These are phyloP conservation scores for Candolleomyces eurysporus DNA, from an alignment of 768 basidiomycete species.

Conservation along the genomic window DNA sequence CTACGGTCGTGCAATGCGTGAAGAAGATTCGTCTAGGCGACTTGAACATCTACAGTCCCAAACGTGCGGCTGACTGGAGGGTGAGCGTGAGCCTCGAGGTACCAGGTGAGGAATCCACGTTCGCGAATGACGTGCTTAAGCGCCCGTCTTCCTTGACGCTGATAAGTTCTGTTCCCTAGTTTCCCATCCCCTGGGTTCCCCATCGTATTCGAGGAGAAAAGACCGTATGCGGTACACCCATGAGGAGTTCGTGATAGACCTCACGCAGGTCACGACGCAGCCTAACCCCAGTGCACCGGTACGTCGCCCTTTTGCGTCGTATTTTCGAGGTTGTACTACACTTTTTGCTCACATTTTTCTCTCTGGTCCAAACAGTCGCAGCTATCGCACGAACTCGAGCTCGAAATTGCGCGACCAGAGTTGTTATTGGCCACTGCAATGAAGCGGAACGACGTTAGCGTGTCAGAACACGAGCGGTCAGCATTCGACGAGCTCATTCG, in stretches of 20 bases:
- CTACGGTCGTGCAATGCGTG: conserved; percentile 61
- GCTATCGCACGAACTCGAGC: conserved; percentile 84
- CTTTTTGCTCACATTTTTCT: neutral
- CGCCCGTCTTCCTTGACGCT: neutral
- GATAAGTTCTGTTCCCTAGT: conserved; percentile 33
- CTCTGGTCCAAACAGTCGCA: conserved; percentile 22
- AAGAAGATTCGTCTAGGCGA: conserved; percentile 83
- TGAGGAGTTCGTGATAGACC: conserved; percentile 89
- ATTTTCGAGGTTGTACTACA: conserved; percentile 1
- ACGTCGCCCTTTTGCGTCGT: conserved; percentile 21
- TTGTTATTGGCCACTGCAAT: conserved; percentile 69
- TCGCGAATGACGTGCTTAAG: neutral
- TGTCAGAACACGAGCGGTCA: conserved; percentile 60
- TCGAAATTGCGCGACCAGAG: conserved; percentile 77
- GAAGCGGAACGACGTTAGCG: conserved; percentile 61
- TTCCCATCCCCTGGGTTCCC: conserved; percentile 61
- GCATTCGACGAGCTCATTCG: conserved; percentile 91
- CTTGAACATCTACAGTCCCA: conserved; percentile 85
- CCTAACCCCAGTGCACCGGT: conserved; percentile 49
- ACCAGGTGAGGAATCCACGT: conserved; percentile 54
- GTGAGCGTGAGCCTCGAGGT: conserved; percentile 92
- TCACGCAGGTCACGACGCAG: conserved; percentile 83
- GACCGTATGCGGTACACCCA: conserved; percentile 92
- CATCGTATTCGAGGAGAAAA: conserved; percentile 69
- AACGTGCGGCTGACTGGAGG: conserved; percentile 84